These are phyloP conservation scores for Abrus pulchellus DNA, from an alignment of 306 rosid genomes.

Conservation along the genomic window DNA sequence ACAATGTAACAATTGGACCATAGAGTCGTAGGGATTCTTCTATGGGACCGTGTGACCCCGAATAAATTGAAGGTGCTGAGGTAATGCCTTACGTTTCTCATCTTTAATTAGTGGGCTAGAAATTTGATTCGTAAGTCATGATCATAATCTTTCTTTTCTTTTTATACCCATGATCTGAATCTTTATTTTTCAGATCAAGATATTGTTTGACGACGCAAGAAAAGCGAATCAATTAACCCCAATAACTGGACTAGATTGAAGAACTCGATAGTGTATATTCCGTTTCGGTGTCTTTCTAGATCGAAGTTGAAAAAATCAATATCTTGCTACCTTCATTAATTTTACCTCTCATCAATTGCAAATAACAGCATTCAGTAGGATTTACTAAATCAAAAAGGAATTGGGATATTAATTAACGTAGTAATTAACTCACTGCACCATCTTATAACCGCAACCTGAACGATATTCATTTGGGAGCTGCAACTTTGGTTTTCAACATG, in stretches of 20 bases:
- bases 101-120: conserved; percentile 31
- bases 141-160: not conserved
- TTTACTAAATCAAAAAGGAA: not conserved
- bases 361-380: not conserved
- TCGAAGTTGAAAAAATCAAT: not conserved
- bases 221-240: not conserved
- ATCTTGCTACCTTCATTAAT: not conserved
- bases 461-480: not conserved
- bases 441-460: not conserved
- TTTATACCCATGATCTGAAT: conserved; percentile 31
- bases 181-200: not conserved
- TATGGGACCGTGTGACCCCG: not conserved
- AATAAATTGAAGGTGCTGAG: conserved; percentile 28
- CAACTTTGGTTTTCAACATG: not conserved
- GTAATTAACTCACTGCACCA: not conserved
- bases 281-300: conserved; percentile 2
- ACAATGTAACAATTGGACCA: conserved; percentile 34
- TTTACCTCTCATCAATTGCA: not conserved
- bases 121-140: conserved; percentile 3
- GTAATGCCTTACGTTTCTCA: conserved; percentile 39
- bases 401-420: not conserved
- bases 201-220: not conserved
- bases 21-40: conserved; percentile 27
- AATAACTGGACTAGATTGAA: conserved; percentile 17
- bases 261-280: conserved; percentile 28